A percentile compares a stretch with the other conserved stretches of the same genome.
Evolutionary conservation across 2,329 filamentous ascomycete species (phyloP).

Genomic region (Fusarium poae): DNA sequence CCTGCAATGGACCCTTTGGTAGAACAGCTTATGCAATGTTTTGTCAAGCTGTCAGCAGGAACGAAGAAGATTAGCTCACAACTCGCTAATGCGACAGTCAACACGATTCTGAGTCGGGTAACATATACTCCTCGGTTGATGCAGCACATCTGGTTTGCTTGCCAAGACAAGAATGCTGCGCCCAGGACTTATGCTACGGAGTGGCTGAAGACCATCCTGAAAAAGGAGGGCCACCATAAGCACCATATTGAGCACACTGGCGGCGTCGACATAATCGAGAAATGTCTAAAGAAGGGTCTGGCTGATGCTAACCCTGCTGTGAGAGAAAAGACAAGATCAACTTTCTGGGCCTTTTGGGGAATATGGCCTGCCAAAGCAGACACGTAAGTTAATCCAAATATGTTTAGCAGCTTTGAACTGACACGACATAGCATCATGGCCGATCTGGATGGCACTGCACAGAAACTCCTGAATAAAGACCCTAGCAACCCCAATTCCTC

Average conservation of each 20-base stretch:
- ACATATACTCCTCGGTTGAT: conserved; percentile 85
- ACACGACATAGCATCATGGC: conserved; percentile 75
- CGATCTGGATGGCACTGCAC: conserved; percentile 81
- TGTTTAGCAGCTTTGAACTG: conserved; percentile 33
- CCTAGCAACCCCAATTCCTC: conserved; percentile 82
- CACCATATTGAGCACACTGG: conserved; percentile 85
- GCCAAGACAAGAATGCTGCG: conserved; percentile 93
- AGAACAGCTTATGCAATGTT: conserved; percentile 87
- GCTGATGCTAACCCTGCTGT: conserved; percentile 90
- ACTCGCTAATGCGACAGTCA: conserved; percentile 83
- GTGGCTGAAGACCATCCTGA: conserved; percentile 88
- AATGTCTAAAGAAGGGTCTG: conserved; percentile 90
- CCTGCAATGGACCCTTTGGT: conserved; percentile 87
- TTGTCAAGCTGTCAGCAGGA: conserved; percentile 88
- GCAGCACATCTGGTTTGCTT: conserved; percentile 85
- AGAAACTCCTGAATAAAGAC: conserved; percentile 84
- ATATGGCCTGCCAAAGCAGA: conserved; percentile 85
- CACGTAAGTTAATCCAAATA: conserved; percentile 62
- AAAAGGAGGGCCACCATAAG: conserved; percentile 83
- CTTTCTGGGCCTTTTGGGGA: conserved; percentile 85
- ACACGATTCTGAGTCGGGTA: conserved; percentile 81
- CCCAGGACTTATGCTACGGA: conserved; percentile 81
- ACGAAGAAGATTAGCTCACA: conserved; percentile 95
- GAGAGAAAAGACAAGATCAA: conserved; percentile 84
- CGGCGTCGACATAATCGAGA: conserved; percentile 85